Evolutionary conservation across 2,329 filamentous ascomycete genomes (phyloP), one percentile per base, ranked within the genome.

Genomic region (Fusarium incarnatum): DNA sequence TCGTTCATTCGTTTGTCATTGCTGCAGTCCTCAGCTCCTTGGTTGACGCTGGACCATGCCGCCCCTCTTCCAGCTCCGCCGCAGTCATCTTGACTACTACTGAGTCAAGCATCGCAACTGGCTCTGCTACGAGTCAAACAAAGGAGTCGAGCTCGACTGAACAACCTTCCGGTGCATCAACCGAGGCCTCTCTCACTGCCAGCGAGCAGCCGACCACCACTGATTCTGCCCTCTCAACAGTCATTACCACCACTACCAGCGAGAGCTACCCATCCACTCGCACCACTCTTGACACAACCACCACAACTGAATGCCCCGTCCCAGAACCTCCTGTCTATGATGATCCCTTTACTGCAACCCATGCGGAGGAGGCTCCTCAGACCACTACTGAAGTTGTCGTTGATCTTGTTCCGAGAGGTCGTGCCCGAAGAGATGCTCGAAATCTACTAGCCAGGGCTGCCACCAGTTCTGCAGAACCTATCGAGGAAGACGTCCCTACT

Each of bases 1-100:
- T 67, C 32, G 62, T 67, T 25, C 62, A 15, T 40, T 67, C 64
- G 50, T 52, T 67, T 42, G 22, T 67, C 1, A 8, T 67, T 28
- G 37, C 64, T 37, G 45, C 50, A 22, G 50, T 32, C 34, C 62
- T 67, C 11, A 27, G 50, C 37, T 52, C 64, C 2, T 28, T 67
- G 28, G 62, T 30, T 40, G 16, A 40, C 18, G 64, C 64, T 8
- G 62, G 64, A 34, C 64, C 62, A 41, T 67, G 64, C 12, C 62
- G 56, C 41, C 62, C 62, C 5, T 45, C 49, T 3, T 56, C 50
- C 4, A 66, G 23, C 8, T 60, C 46, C 1, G 34, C 11, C 6
- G 34, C 18, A 12, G 34, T n/a, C 18, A n/a, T 12, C 6, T 11
- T 37, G 45, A 64, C 4, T 44, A 23, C 2, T 56, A 49, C n/a